phyloP scores from a whole-genome alignment of 129 eudicot genomes.

The Artemisia argyi region DNA sequence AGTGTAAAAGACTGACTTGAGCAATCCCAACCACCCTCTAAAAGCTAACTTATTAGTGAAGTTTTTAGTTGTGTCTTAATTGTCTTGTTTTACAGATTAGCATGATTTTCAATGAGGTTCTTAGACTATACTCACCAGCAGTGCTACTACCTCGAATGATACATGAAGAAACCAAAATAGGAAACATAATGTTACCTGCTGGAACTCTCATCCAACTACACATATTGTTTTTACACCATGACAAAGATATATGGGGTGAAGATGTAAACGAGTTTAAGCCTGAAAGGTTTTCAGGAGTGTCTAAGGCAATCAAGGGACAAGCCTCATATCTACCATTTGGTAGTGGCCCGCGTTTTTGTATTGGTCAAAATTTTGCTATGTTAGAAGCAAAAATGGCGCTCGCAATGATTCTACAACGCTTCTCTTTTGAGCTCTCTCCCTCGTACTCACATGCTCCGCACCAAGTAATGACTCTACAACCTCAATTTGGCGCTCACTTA shows the following conservation, averaged over 20 bases:
- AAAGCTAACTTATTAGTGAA: no score
- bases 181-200: constrained; percentile 20
- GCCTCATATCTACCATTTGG: constrained; percentile 19
- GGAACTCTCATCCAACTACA: constrained; percentile 5
- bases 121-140: constrained; percentile 15
- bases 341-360: constrained; percentile 21
- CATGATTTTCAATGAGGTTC: constrained; percentile 23
- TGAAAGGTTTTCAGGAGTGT: constrained; percentile 18
- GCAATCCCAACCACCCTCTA: not conserved
- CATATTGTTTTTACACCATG: constrained; percentile 13
- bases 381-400: no score
- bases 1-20: not conserved
- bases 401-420: no score
- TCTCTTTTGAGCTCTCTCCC: no score
- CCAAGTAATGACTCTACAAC: no score
- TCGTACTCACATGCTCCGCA: no score
- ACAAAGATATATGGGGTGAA: constrained; percentile 11
- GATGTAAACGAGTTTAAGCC: constrained; percentile 28
- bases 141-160: not conserved
- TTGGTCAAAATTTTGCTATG: constrained; percentile 23
- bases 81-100: not conserved
- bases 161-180: constrained; percentile 17
- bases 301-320: constrained; percentile 14
- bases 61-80: not conserved
- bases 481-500: no score